A percentile compares a stretch with the other conserved stretches of the same genome.
Evolutionary conservation across 192 early-diverging fungal genomes (phyloP).

Genomic region (Linnemannia schmuckeri): DNA sequence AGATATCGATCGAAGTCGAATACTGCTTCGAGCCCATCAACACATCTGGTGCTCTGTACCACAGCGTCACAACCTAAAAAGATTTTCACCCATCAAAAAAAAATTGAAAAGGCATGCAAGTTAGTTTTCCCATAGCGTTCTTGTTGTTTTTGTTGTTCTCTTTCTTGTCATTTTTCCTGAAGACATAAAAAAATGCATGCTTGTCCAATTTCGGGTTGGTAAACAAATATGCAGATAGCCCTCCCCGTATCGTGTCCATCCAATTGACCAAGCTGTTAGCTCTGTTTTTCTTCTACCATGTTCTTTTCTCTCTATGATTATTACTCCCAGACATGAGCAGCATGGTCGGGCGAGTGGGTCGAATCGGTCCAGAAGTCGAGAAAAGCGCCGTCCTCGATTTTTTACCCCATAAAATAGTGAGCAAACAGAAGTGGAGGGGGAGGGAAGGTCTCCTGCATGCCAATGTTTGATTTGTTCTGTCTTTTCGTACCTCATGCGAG

Average conservation of each 20-base stretch:
- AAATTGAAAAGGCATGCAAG: not conserved
- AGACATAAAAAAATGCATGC: not conserved
- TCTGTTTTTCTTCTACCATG: not conserved
- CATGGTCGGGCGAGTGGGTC: not conserved
- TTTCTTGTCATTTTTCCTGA: not conserved
- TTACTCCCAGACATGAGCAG: not conserved
- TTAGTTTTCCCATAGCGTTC: not conserved
- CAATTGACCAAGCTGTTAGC: not conserved
- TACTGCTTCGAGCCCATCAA: constrained; percentile 91
- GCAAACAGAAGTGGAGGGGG: not conserved
- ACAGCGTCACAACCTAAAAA: constrained; percentile 81
- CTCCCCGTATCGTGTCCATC: not conserved
- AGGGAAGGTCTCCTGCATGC: not conserved
- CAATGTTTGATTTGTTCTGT: not conserved
- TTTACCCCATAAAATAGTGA: constrained; percentile 8
- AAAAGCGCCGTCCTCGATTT: constrained; percentile 7
- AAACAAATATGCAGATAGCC: constrained; percentile 11
- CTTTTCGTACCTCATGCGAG: constrained; percentile 77
- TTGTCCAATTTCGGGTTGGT: constrained; percentile 1
- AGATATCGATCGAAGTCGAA: constrained; percentile 89
- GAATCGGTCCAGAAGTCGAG: not conserved
- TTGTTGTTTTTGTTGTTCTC: not conserved
- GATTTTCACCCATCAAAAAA: not conserved
- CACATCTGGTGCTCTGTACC: constrained; percentile 92
- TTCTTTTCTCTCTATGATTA: not conserved